Base-by-base conservation (phyloP, 1,139 yeast genomes). In the Geotrichum candidum region DNA sequence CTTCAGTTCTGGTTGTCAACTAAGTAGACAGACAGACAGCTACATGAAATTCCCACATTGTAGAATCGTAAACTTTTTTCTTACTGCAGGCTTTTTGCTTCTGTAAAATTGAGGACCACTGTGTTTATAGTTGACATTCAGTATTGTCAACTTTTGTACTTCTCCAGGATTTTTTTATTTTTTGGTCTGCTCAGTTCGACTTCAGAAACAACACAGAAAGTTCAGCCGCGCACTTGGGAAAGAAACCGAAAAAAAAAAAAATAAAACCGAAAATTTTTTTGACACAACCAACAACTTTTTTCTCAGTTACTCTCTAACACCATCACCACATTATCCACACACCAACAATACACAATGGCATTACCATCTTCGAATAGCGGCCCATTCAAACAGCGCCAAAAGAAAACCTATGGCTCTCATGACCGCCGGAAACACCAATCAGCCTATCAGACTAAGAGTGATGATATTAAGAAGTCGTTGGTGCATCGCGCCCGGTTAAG, bases 401-500 rank as follows among this genome's bases (percentile, higher is more conserved):
- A 51, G 33, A 51, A 51, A 23, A 18, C 7, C 9, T 27, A 23
- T n/a, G 55, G 41, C 27, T 53, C 54, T 33, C 31, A 56, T 33
- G 59, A 59, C 48, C 54, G 55, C 18, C 52, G 62, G n/a, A 55
- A 59, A 50, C n/a, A 9, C 18, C 62, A 59, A 31, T 35, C 59
- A 9, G 52, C 54, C n/a, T 53, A 59, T 27, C 56, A 59, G 33
- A 59, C 25, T 23, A 33, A 54, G 58, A 76, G 68, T 23, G 79
- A 75, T 18, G 95, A 89, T 66, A 91, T 91, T 68, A 86, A 87
- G 70, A 83, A 82, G 71, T 87, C 95, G 13, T 81, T 92, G 67
- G 82, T 84, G 1, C 96, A 90, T 70, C 82, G 91, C 65, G 90
- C 97, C n/a, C 80, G 95, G 67, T 81, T 91, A 67, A 84, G 91